phyloP scores from a whole-genome alignment of 1,139 yeast genomes.

The Meyerozyma carpophila region DNA sequence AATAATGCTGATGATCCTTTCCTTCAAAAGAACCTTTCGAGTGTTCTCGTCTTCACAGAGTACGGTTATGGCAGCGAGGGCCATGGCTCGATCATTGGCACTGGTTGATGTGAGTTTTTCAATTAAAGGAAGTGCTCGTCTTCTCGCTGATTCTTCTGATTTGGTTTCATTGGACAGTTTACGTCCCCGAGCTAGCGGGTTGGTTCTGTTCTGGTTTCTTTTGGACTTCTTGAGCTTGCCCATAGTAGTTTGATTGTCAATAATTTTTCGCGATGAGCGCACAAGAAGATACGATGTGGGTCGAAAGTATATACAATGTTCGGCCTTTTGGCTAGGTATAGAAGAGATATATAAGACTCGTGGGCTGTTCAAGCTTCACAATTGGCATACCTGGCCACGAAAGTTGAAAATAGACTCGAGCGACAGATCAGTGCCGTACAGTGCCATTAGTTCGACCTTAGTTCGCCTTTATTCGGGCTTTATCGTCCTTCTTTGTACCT shows the following conservation, averaged over 20 bases:
- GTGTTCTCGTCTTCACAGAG: slow-evolving; percentile 63
- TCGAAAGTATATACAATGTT: no score
- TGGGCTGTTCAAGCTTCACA: no score
- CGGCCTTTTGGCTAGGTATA: no score
- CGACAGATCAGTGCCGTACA: no score
- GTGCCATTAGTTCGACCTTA: no score
- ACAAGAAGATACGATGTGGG: background rate
- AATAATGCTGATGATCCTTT: slow-evolving; percentile 58
- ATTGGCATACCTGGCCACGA: no score
- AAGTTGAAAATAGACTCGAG: no score
- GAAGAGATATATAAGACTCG: no score
- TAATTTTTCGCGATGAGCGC: slow-evolving; percentile 1
- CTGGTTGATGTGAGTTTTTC: slow-evolving; percentile 56
- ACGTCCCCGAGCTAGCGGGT: slow-evolving; percentile 35
- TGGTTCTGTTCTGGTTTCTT: slow-evolving; percentile 50
- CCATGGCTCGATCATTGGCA: slow-evolving; percentile 73
- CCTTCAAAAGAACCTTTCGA: slow-evolving; percentile 63
- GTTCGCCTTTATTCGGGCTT: no score
- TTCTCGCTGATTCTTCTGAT: slow-evolving; percentile 46
- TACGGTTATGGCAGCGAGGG: slow-evolving; percentile 67
- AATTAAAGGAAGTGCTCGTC: slow-evolving; percentile 63
- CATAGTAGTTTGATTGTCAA: slow-evolving; percentile 33
- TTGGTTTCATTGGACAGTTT: slow-evolving; percentile 15
- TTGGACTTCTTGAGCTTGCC: slow-evolving; percentile 73
- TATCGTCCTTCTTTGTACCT: no score